Conservation (phyloP, 2,329 filamentous ascomycete species). For the Pyrenochaeta sp. region DNA sequence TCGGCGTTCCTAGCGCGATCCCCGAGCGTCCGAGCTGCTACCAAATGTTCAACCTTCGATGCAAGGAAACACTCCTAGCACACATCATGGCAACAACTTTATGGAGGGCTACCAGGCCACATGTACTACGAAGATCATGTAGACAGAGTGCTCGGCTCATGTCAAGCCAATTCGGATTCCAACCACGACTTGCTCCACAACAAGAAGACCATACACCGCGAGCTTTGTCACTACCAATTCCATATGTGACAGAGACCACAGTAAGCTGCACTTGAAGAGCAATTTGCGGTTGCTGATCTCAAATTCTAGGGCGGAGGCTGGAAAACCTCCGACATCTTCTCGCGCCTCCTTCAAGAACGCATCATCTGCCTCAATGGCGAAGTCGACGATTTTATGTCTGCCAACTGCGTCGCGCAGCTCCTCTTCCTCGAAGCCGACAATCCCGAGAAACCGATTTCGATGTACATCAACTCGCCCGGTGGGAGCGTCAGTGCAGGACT, state of each 20-base stretch:
- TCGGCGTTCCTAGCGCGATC: constrained; percentile 28
- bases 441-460: constrained; percentile 90
- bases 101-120: constrained; percentile 31
- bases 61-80: constrained; percentile 11
- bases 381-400: constrained; percentile 88
- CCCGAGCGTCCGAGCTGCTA: constrained; percentile 20
- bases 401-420: constrained; percentile 93
- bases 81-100: constrained; percentile 43
- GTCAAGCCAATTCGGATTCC: constrained; percentile 35
- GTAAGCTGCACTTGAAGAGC: too few species aligned
- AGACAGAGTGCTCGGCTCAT: constrained; percentile 30
- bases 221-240: constrained; percentile 54
- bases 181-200: constrained; percentile 24
- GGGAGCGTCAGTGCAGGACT: constrained; percentile 85
- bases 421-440: constrained; percentile 98
- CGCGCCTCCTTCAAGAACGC: constrained; percentile 70
- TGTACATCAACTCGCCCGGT: constrained; percentile 97
- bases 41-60: constrained; percentile 15
- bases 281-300: constrained; percentile 24
- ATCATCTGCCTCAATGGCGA: constrained; percentile 93
- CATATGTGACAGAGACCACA: constrained; percentile 60
- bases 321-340: constrained; percentile 60
- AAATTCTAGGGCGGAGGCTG: constrained; percentile 57
- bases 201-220: constrained; percentile 34
- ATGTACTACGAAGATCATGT: constrained; percentile 9